Evolutionary conservation across 805 yeast genomes (phyloP).

Genomic region (Suhomyces pyralidae): DNA sequence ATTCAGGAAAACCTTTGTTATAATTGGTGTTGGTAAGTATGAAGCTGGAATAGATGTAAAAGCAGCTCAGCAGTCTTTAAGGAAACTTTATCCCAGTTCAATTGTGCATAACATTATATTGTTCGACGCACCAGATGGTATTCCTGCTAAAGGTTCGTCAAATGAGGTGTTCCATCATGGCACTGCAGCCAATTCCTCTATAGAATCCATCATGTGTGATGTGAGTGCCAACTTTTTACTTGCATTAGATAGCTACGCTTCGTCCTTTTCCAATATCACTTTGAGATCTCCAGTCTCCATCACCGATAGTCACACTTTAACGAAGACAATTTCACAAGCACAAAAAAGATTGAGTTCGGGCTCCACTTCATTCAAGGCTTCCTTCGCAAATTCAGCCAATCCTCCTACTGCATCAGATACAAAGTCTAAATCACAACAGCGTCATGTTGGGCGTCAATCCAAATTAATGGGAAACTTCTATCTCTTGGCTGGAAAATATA

Average conservation of each 20-base stretch:
- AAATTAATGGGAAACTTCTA: conserved; percentile 76
- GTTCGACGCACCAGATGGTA: conserved; percentile 45
- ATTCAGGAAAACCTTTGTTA: conserved; percentile 70
- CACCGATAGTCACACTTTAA: conserved; percentile 46
- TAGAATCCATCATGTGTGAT: conserved; percentile 72
- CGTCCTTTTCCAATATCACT: conserved; percentile 74
- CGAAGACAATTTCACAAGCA: conserved; percentile 39
- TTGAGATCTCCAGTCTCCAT: conserved; percentile 76
- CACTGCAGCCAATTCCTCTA: conserved; percentile 25
- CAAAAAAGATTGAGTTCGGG: conserved; percentile 44
- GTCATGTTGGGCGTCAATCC: conserved; percentile 67
- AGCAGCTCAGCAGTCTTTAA: conserved; percentile 37
- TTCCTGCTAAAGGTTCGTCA: conserved; percentile 12
- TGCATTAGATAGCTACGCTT: conserved; percentile 64
- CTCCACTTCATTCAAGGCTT: conserved; percentile 29
- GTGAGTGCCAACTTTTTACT: conserved; percentile 61
- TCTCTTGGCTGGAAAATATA: conserved; percentile 73
- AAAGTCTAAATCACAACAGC: conserved; percentile 35
- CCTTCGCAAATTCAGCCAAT: conserved; percentile 17
- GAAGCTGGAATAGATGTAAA: conserved; percentile 5
- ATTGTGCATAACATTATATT: conserved; percentile 54
- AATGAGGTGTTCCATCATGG: conserved; percentile 21
- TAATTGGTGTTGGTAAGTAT: conserved; percentile 44
- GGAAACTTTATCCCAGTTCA: conserved; percentile 47
- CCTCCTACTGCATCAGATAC: conserved; percentile 17